These are phyloP conservation scores for Peterozyma toletana DNA, from an alignment of 805 yeast species.

Conservation along the genomic window DNA sequence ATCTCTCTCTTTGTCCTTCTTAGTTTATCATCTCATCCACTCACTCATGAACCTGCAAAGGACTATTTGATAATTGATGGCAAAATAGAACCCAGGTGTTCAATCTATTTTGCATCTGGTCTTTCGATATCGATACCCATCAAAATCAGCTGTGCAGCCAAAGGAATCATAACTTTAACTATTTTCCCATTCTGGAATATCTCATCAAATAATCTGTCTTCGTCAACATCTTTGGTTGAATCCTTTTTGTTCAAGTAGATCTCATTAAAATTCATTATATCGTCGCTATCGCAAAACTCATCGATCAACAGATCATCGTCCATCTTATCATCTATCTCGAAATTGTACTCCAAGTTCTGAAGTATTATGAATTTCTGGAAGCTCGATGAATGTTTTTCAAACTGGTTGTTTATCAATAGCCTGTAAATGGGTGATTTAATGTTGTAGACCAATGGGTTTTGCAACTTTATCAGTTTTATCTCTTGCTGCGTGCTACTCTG, in stretches of 20 bases:
- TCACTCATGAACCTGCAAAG: no score
- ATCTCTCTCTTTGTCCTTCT: no score
- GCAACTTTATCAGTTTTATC: slow-evolving; percentile 16
- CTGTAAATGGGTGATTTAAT: slow-evolving; percentile 22
- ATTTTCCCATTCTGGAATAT: slow-evolving; percentile 17
- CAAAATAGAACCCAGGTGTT: no score
- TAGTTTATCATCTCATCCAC: no score
- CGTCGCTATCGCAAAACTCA: slow-evolving; percentile 20
- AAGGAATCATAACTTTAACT: slow-evolving; percentile 23
- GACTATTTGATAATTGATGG: no score
- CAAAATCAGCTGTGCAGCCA: slow-evolving; percentile 25
- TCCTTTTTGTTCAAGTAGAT: slow-evolving; percentile 7
- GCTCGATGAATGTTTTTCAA: slow-evolving; percentile 8
- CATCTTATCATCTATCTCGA: slow-evolving; percentile 16
- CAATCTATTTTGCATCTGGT: not conserved
- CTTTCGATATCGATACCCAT: slow-evolving; percentile 9
- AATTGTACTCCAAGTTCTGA: slow-evolving; percentile 27
- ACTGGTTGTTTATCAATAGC: slow-evolving; percentile 16
- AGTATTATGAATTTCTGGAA: slow-evolving; percentile 24
- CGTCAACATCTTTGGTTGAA: slow-evolving; percentile 1
- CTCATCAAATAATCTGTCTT: slow-evolving; percentile 12
- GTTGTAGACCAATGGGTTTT: slow-evolving; percentile 22
- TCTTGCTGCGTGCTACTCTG: slow-evolving; percentile 5
- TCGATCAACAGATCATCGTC: slow-evolving; percentile 14
- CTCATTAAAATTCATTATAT: slow-evolving; percentile 17